Evolutionary conservation across 2,329 filamentous ascomycete species (phyloP).

Genomic region (Aspergillus sclerotialis): DNA sequence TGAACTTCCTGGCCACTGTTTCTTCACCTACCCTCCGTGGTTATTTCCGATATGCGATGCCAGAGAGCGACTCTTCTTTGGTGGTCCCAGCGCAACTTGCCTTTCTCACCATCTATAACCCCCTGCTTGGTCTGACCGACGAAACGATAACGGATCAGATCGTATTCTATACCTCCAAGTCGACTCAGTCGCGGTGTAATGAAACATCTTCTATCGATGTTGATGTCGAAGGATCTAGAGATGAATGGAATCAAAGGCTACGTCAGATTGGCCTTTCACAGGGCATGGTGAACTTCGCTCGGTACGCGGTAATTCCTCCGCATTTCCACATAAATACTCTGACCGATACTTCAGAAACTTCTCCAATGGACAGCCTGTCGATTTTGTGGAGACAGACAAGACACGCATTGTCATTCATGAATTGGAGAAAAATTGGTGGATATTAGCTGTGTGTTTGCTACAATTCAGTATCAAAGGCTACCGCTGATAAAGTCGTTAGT

Average conservation of each 20-base stretch:
- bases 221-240: slow-evolving; percentile 35
- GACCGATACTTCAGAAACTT: slow-evolving; percentile 59
- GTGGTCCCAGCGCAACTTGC: slow-evolving; percentile 75
- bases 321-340: slow-evolving; percentile 5
- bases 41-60: slow-evolving; percentile 26
- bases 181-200: slow-evolving; percentile 19
- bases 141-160: slow-evolving; percentile 75
- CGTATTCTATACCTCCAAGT: slow-evolving; percentile 75
- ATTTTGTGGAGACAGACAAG: slow-evolving; percentile 86
- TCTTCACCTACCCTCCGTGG: background rate
- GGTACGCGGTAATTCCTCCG: slow-evolving; percentile 36
- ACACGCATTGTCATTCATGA: slow-evolving; percentile 78
- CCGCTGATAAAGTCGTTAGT: slow-evolving; percentile 41
- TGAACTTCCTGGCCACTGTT: too few relatives aligned
- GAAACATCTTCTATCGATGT: slow-evolving; percentile 12
- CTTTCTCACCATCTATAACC: slow-evolving; percentile 94
- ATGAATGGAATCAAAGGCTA: slow-evolving; percentile 76
- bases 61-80: slow-evolving; percentile 27
- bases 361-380: slow-evolving; percentile 66
- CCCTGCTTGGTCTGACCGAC: slow-evolving; percentile 65
- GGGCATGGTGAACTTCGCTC: slow-evolving; percentile 89
- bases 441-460: slow-evolving; percentile 64
- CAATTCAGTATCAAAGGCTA: background rate
- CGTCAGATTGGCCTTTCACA: slow-evolving; percentile 93
- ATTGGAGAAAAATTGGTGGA: slow-evolving; percentile 90